phyloP scores from a whole-genome alignment of 768 basidiomycete genomes.

The Nidularia sp. region DNA sequence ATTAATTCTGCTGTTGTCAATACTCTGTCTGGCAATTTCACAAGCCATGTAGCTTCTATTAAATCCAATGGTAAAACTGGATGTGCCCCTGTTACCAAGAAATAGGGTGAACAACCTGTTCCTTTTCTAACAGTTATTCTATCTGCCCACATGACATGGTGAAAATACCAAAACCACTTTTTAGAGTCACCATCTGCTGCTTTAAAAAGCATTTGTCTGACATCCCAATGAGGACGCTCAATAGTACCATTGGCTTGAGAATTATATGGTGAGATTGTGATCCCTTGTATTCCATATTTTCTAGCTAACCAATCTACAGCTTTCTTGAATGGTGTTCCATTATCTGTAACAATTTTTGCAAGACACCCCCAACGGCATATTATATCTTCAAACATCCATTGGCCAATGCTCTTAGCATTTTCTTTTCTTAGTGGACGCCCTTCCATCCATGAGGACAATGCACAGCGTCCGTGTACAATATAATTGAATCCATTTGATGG shows the following conservation, averaged over 20 bases:
- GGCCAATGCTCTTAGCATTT: conserved; percentile 11
- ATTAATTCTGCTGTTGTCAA: conserved; percentile 19
- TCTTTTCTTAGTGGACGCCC: conserved; percentile 13
- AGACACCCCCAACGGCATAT: conserved; percentile 33
- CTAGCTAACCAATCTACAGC: conserved; percentile 12
- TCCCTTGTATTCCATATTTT: conserved; percentile 17
- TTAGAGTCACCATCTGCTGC: conserved; percentile 20
- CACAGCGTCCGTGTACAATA: conserved; percentile 16
- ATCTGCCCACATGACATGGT: conserved; percentile 32
- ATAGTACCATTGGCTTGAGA: conserved; percentile 14
- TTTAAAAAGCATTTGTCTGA: conserved; percentile 29
- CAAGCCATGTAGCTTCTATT: conserved; percentile 23
- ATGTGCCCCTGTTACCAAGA: conserved; percentile 21
- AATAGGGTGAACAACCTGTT: conserved; percentile 28
- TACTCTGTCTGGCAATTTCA: conserved; percentile 10
- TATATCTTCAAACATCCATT: conserved; percentile 23
- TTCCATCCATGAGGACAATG: conserved; percentile 15
- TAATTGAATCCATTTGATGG: conserved; percentile 12
- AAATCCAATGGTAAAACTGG: conserved; percentile 27
- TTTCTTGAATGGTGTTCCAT: conserved; percentile 16
- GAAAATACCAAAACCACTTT: conserved; percentile 21
- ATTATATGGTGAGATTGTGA: conserved; percentile 17
- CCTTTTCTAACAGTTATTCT: conserved; percentile 19
- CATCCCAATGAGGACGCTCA: conserved; percentile 17
- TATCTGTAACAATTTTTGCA: conserved; percentile 35